Conservation (phyloP, 2,329 filamentous ascomycete species). For the Colletotrichum destructivum region DNA sequence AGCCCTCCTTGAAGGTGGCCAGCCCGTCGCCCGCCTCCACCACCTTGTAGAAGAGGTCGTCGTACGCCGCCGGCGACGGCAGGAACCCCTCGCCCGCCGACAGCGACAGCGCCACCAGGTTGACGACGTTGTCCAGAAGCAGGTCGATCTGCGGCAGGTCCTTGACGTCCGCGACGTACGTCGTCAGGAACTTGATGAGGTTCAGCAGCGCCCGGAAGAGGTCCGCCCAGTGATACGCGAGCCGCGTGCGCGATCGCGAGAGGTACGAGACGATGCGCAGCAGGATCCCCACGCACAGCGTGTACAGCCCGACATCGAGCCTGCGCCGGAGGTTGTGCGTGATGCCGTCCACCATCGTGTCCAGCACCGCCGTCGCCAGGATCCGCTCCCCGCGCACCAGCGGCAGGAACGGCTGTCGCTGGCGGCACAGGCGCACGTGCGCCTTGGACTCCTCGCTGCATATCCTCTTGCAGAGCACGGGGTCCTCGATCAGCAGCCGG, state of each 20-base stretch:
- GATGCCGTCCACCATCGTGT: conserved; percentile 90
- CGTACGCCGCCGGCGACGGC: conserved; percentile 88
- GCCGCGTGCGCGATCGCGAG: conserved; percentile 83
- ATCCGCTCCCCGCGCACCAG: conserved; percentile 80
- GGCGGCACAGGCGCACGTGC: conserved; percentile 86
- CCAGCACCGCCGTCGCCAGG: conserved; percentile 82
- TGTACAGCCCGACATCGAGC: conserved; percentile 89
- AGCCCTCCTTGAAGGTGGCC: conserved; percentile 85
- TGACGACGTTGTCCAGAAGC: conserved; percentile 83
- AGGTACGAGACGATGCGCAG: conserved; percentile 88
- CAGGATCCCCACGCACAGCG: conserved; percentile 84
- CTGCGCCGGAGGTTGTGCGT: conserved; percentile 93
- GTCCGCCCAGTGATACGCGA: conserved; percentile 95
- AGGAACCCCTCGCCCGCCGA: conserved; percentile 92
- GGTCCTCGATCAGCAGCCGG: conserved; percentile 89
- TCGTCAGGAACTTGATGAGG: conserved; percentile 90
- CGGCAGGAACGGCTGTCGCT: conserved; percentile 89
- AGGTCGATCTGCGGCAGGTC: conserved; percentile 77
- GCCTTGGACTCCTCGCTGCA: conserved; percentile 84
- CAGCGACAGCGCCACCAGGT: conserved; percentile 86
- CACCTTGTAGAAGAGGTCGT: conserved; percentile 98
- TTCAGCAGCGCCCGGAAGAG: conserved; percentile 92
- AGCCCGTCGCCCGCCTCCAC: conserved; percentile 92
- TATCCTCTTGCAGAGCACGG: conserved; percentile 84
- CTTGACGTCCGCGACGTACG: conserved; percentile 85